Conservation (phyloP, 2,329 filamentous ascomycete species). For the Shiraia bambusicola region DNA sequence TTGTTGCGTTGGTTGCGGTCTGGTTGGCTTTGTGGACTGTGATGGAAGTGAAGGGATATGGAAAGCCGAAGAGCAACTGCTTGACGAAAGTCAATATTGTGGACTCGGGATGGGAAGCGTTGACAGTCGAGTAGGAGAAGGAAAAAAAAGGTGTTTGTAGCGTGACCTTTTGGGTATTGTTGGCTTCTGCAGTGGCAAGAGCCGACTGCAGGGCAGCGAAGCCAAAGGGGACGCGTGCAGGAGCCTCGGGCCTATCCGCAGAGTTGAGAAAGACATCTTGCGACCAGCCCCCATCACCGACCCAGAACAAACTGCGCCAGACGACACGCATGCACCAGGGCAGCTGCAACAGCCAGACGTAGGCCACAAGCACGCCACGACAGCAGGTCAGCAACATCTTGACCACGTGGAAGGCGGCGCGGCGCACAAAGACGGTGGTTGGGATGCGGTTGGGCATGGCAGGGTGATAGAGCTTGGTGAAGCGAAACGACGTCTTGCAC, state of each 20-base stretch:
- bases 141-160: conserved; percentile 39
- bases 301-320: conserved; percentile 94
- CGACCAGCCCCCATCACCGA: conserved; percentile 75
- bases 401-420: conserved; percentile 72
- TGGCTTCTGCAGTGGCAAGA: conserved; percentile 20
- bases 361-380: conserved; percentile 73
- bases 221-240: conserved; percentile 8
- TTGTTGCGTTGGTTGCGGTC: conserved; percentile 34
- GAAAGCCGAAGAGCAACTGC: conserved; percentile 42
- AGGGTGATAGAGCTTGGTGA: conserved; percentile 95
- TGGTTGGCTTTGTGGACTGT: conserved; percentile 23
- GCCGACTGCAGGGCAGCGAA: conserved; percentile 22
- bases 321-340: conserved; percentile 89
- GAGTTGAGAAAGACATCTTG: conserved; percentile 40
- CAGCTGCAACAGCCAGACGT: conserved; percentile 85
- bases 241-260: conserved; percentile 5
- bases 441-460: conserved; percentile 88
- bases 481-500: conserved; percentile 96
- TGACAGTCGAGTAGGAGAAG: conserved; percentile 46
- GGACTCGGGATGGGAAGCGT: conserved; percentile 44
- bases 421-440: conserved; percentile 74
- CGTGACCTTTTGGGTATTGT: conserved; percentile 21
- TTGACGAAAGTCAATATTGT: conserved; percentile 51
- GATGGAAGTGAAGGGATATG: conserved; percentile 30
- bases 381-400: conserved; percentile 75